These are phyloP conservation scores for Fusarium siculi DNA, from an alignment of 2,329 filamentous ascomycete genomes.

Conservation along the genomic window DNA sequence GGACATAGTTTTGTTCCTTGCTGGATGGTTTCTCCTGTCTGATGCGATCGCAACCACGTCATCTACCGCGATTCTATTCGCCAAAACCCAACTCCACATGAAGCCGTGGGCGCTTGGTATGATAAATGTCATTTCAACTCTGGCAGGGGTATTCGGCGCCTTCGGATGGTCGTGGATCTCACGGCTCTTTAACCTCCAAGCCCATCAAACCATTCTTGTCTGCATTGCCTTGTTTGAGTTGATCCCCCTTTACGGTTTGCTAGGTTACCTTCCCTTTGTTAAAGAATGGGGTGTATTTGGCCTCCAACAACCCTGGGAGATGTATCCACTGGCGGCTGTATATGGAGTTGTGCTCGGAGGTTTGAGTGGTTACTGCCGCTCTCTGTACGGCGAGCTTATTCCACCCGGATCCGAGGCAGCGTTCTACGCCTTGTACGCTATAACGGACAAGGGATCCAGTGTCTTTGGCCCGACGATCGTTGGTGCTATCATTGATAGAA, in stretches of 20 bases:
- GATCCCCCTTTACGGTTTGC: slow-evolving; percentile 89
- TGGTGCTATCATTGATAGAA: slow-evolving; percentile 87
- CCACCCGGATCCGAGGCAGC: slow-evolving; percentile 94
- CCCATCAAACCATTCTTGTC: slow-evolving; percentile 90
- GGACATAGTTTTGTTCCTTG: slow-evolving; percentile 82
- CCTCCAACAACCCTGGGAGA: slow-evolving; percentile 94
- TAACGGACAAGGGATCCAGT: slow-evolving; percentile 95
- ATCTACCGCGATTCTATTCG: slow-evolving; percentile 93
- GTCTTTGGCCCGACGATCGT: slow-evolving; percentile 96
- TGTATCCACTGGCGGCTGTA: slow-evolving; percentile 90
- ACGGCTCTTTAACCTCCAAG: slow-evolving; percentile 72
- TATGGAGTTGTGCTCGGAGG: slow-evolving; percentile 97
- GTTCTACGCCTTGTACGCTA: slow-evolving; percentile 96
- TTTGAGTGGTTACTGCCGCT: slow-evolving; percentile 89
- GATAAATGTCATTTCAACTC: slow-evolving; percentile 92
- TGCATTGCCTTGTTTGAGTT: slow-evolving; percentile 92
- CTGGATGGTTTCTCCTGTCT: slow-evolving; percentile 92
- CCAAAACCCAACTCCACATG: slow-evolving; percentile 94
- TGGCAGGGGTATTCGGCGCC: slow-evolving; percentile 85
- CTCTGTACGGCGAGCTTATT: slow-evolving; percentile 91
- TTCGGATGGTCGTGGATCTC: slow-evolving; percentile 90
- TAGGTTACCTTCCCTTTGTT: slow-evolving; percentile 87
- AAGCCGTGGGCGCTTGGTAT: slow-evolving; percentile 85
- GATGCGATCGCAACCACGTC: slow-evolving; percentile 95
- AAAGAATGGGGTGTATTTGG: slow-evolving; percentile 79